Evolutionary conservation across 2,329 filamentous ascomycete species (phyloP), one percentile per base, ranked within the genome.

Genomic region (Rachicladosporium sp.): DNA sequence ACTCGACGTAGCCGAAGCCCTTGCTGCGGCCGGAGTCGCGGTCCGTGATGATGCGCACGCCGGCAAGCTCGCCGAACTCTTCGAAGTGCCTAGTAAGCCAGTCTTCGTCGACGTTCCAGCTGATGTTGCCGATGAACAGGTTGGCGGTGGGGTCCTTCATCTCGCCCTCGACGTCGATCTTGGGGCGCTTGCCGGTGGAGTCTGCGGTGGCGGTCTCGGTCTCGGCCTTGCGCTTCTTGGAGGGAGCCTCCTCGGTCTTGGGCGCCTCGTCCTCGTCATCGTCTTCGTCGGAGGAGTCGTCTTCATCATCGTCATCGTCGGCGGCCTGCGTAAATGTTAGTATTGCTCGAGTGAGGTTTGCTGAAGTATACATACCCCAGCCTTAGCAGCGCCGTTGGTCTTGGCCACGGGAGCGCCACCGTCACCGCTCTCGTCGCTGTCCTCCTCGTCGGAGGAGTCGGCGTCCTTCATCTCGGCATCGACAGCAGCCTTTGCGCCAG

Each of bases 1-100:
- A 94, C 69, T 94, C 87, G 54, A 94, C 83, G 60, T 94, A 95
- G 45, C 88, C 88, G 63, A 93, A 94, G 50, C 74, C 88, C 67
- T 87, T 87, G 64, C 87, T 89, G 58, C 85, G 81, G 55, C 84
- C 83, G 56, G 71, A 74, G 41, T 80, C 76, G 61, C 80, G 80
- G 68, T 93, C 85, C 52, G 78, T 88, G 61, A 94, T 83, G 57
- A 94, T 78, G 53, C 85, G 81, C 48, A 79, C 81, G 53, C 76
- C 74, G 49, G 69, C 66, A 41, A 93, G 71, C 56, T 81, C 81
- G 47, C 80, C 80, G 55, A 80, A 89, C 46, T 74, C 66, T 68
- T 87, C 76, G 68, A 95, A 94, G 61, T 89, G 82, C 53, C 80
- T 74, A 50, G 74, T 72, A 48, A 95, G 78, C 66, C 76, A 76